Conservation (phyloP, 2,329 filamentous ascomycete species). For the Emmonsia crescens region DNA sequence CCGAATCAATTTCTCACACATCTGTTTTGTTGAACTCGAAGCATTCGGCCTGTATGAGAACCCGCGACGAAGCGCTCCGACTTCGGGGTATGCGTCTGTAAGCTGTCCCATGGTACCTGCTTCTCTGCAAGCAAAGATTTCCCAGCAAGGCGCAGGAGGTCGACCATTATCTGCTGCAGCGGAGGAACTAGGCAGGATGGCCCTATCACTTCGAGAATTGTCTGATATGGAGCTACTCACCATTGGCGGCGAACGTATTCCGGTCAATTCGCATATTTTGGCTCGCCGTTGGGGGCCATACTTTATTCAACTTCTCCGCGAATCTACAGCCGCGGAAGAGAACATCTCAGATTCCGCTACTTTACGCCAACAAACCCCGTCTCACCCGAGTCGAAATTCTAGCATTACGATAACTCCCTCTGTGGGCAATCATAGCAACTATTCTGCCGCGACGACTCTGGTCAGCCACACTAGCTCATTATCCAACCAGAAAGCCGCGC, state of each 20-base stretch:
- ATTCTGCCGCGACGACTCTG: conserved; percentile 34
- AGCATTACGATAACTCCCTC: conserved; percentile 71
- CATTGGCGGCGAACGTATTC: conserved; percentile 79
- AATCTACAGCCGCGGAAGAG: conserved; percentile 60
- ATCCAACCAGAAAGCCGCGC: conserved; percentile 1
- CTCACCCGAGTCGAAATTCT: conserved; percentile 60
- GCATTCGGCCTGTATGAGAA: conserved; percentile 97
- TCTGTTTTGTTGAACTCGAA: conserved; percentile 94
- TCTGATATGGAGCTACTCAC: conserved; percentile 96
- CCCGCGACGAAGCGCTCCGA: conserved; percentile 64
- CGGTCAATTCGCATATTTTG: conserved; percentile 83
- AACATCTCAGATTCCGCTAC: conserved; percentile 63
- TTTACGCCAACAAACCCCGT: conserved; percentile 50
- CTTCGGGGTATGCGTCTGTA: conserved; percentile 74
- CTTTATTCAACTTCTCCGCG: conserved; percentile 81
- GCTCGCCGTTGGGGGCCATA: conserved; percentile 88
- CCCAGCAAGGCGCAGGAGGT: conserved; percentile 56
- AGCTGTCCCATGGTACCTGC: conserved; percentile 58
- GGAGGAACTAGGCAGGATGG: conserved; percentile 74
- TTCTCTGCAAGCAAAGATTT: conserved; percentile 40
- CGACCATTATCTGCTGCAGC: conserved; percentile 65
- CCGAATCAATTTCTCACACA: conserved; percentile 91
- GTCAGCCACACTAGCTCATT: conserved; percentile 26
- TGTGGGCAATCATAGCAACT: conserved; percentile 29
- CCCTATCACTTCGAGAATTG: conserved; percentile 69